Evolutionary conservation across 2,329 filamentous ascomycete species (phyloP).

Genomic region (Fusarium tricinctum): DNA sequence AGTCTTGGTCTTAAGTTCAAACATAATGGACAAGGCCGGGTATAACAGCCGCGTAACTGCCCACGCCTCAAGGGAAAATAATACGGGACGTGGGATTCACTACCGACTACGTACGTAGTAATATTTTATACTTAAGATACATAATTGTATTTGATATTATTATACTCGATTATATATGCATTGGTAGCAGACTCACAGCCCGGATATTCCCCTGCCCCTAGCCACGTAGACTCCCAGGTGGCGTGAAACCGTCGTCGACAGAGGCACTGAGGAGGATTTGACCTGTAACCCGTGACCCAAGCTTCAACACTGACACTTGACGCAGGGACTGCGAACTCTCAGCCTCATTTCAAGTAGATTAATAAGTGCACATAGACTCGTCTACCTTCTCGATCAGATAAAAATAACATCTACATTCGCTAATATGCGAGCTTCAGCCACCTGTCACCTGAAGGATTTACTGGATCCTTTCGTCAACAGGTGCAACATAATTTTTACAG

Average conservation of each 20-base stretch:
- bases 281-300: slow-evolving; percentile 30
- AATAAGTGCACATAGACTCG: slow-evolving; percentile 1
- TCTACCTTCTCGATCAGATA: background rate
- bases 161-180: too few species aligned
- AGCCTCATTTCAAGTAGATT: slow-evolving; percentile 41
- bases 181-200: too few species aligned
- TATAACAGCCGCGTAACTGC: slow-evolving; percentile 29
- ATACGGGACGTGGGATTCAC: too few species aligned
- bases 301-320: slow-evolving; percentile 26
- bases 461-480: slow-evolving; percentile 22
- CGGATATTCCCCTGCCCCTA: background rate
- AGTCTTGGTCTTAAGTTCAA: slow-evolving; percentile 26
- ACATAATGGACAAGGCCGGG: slow-evolving; percentile 28
- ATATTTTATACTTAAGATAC: too few species aligned
- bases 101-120: too few species aligned
- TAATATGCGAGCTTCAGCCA: background rate
- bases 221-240: background rate
- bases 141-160: too few species aligned
- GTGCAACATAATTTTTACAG: background rate
- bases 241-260: slow-evolving; percentile 25
- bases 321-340: slow-evolving; percentile 11
- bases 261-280: slow-evolving; percentile 14
- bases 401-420: background rate
- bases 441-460: slow-evolving; percentile 28
- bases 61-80: too few species aligned